Evolutionary conservation across 2,329 filamentous ascomycete species (phyloP).

Genomic region (Ceratocystis cubensis): DNA sequence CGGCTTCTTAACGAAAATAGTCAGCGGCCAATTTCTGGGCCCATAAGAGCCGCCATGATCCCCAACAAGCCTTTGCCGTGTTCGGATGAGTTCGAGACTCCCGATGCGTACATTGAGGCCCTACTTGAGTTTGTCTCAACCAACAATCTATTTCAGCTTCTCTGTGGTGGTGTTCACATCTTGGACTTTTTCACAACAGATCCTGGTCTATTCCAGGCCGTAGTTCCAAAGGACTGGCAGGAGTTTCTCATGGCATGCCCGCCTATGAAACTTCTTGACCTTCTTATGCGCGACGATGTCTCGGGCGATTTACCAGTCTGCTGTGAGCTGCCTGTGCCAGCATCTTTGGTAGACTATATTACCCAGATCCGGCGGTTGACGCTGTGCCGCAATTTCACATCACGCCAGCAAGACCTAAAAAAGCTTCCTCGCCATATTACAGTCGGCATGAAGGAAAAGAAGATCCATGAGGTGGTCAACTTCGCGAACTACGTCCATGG

Average conservation of each 20-base stretch:
- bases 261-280: constrained; percentile 63
- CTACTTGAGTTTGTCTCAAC: constrained; percentile 65
- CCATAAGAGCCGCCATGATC: constrained; percentile 30
- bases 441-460: constrained; percentile 92
- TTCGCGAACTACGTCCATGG: constrained; percentile 74
- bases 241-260: constrained; percentile 58
- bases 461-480: constrained; percentile 82
- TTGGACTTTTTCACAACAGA: constrained; percentile 87
- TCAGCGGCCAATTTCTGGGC: not conserved
- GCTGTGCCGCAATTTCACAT: constrained; percentile 48
- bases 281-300: constrained; percentile 69
- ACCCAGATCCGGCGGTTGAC: constrained; percentile 56
- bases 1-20: not conserved
- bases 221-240: constrained; percentile 72
- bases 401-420: constrained; percentile 35
- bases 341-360: constrained; percentile 59
- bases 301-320: constrained; percentile 24
- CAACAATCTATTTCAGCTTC: constrained; percentile 64
- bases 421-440: constrained; percentile 58
- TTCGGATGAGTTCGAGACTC: constrained; percentile 52
- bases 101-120: constrained; percentile 66
- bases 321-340: constrained; percentile 31
- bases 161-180: constrained; percentile 96
- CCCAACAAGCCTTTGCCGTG: constrained; percentile 52
- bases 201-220: constrained; percentile 65